Percentiles rank a stretch among this genome's conserved stretches.
phyloP scores from a whole-genome alignment of 2,329 filamentous ascomycete genomes.

The Fusarium coffeatum region DNA sequence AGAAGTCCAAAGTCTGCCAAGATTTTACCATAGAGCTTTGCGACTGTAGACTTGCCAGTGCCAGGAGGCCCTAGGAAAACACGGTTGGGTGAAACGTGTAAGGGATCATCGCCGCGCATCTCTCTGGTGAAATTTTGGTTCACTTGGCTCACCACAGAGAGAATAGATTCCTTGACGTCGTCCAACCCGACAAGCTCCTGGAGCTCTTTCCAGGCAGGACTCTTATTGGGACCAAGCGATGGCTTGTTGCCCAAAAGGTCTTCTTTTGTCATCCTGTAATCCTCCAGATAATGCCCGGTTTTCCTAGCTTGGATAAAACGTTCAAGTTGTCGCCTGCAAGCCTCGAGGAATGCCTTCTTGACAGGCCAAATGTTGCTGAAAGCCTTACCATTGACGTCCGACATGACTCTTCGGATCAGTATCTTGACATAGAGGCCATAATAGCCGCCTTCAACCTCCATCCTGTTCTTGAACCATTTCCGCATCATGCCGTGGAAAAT shows the following conservation, averaged over 20 bases:
- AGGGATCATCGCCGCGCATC: conserved; percentile 65
- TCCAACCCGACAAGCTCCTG: conserved; percentile 68
- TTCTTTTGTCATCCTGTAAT: conserved; percentile 62
- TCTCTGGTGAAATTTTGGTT: conserved; percentile 73
- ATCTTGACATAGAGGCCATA: conserved; percentile 72
- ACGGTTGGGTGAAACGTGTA: conserved; percentile 71
- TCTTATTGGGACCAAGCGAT: conserved; percentile 61
- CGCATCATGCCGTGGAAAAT: conserved; percentile 69
- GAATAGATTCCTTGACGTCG: conserved; percentile 66
- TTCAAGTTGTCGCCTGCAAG: conserved; percentile 67
- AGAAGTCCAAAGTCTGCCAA: conserved; percentile 74
- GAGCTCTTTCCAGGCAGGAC: conserved; percentile 68
- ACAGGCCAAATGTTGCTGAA: conserved; percentile 79
- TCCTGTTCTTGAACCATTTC: conserved; percentile 63
- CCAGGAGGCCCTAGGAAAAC: conserved; percentile 79
- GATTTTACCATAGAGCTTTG: conserved; percentile 76
- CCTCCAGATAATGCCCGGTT: conserved; percentile 42
- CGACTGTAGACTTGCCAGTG: conserved; percentile 79
- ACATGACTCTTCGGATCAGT: conserved; percentile 68
- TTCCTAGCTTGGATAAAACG: conserved; percentile 59
- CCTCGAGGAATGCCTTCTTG: conserved; percentile 65
- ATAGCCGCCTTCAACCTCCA: conserved; percentile 70
- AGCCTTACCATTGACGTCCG: conserved; percentile 69
- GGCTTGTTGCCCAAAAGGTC: conserved; percentile 78
- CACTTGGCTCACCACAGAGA: conserved; percentile 62